phyloP scores from a whole-genome alignment of 371 early-diverging fungal genomes.

The Sanchytrium tribonematis region DNA sequence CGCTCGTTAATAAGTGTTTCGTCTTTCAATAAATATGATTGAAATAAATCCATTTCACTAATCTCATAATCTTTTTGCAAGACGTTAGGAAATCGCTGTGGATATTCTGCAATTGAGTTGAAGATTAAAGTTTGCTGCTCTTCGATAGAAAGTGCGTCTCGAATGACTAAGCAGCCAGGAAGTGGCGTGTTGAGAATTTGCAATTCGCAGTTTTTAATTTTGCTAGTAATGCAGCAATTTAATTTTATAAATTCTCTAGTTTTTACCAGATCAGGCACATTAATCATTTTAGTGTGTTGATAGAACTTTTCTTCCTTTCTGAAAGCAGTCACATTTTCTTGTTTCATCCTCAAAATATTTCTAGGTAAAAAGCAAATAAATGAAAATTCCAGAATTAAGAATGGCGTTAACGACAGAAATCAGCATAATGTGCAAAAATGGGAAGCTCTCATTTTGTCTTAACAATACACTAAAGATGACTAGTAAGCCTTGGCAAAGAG shows the following conservation, averaged over 20 bases:
- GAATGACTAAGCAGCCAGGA: not conserved
- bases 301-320: not conserved
- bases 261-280: not conserved
- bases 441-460: not conserved
- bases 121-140: not conserved
- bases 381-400: not conserved
- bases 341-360: too few species aligned
- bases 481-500: not conserved
- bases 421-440: not conserved
- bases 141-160: not conserved
- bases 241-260: not conserved
- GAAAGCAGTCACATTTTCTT: not conserved
- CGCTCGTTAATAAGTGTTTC: not conserved
- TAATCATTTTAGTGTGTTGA: not conserved
- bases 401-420: not conserved
- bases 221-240: not conserved
- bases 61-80: not conserved
- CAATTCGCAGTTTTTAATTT: not conserved
- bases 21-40: not conserved
- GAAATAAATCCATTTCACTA: not conserved
- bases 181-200: not conserved
- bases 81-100: not conserved
- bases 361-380: not conserved
- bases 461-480: not conserved
- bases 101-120: not conserved